Percentiles rank a stretch among this genome's conserved stretches.
phyloP scores from a whole-genome alignment of 441 rosid genomes.

The Jatropha multifida region DNA sequence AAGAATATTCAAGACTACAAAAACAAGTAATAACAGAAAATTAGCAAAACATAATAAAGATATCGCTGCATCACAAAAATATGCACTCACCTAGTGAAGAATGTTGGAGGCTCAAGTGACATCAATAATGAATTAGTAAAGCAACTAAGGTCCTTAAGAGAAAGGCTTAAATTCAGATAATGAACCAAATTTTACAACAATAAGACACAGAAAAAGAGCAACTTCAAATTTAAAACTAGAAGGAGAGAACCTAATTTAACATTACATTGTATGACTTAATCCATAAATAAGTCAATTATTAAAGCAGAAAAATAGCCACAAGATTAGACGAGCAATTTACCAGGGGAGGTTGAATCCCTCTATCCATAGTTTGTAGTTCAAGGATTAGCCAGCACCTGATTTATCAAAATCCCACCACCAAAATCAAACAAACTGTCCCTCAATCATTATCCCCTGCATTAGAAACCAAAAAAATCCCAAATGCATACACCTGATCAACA shows the following conservation, averaged over 20 bases:
- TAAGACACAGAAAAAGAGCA: slow-evolving; percentile 10
- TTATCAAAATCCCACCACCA: slow-evolving; percentile 31
- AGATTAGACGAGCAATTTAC: slow-evolving; percentile 33
- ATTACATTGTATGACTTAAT: slow-evolving; percentile 15
- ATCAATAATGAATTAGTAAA: neutral
- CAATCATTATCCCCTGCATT: slow-evolving; percentile 21
- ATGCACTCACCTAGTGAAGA: neutral
- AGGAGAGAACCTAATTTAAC: slow-evolving; percentile 9
- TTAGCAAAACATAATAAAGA: neutral
- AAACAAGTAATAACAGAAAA: neutral
- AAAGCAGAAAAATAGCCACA: slow-evolving; percentile 11
- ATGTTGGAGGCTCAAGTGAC: neutral
- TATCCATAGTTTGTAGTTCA: slow-evolving; percentile 46
- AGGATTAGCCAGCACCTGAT: slow-evolving; percentile 26
- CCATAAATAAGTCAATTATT: slow-evolving; percentile 4
- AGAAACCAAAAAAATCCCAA: slow-evolving; percentile 21
- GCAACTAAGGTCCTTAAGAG: neutral
- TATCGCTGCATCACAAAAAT: slow-evolving; percentile 2
- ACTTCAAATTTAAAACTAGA: slow-evolving; percentile 10
- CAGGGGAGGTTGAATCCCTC: slow-evolving; percentile 76
- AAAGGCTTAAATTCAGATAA: neutral
- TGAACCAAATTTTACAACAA: slow-evolving; percentile 4
- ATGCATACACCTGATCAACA: slow-evolving; percentile 17
- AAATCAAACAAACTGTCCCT: slow-evolving; percentile 26
- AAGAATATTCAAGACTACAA: neutral